Evolutionary conservation across 2,329 filamentous ascomycete species (phyloP).

Genomic region (Claviceps sp.): DNA sequence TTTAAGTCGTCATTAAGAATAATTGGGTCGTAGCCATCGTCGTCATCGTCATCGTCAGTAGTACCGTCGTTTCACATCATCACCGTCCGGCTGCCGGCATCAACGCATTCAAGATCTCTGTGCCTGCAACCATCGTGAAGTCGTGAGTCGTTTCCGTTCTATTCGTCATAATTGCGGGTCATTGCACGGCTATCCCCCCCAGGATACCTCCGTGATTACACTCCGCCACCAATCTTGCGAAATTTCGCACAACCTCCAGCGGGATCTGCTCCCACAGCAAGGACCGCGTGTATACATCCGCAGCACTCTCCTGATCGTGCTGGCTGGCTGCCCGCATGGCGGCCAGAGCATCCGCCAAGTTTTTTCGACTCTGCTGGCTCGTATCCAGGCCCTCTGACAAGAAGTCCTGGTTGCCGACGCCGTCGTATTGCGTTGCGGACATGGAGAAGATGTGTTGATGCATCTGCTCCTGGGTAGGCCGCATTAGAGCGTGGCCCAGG

Average conservation of each 20-base stretch:
- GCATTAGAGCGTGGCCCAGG: conserved; percentile 54
- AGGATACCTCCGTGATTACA: conserved; percentile 41
- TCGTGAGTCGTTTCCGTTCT: too few relatives aligned
- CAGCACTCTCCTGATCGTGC: conserved; percentile 56
- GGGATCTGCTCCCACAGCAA: conserved; percentile 92
- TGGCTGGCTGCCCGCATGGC: conserved; percentile 62
- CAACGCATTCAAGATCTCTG: too few relatives aligned
- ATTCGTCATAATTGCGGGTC: conserved; percentile 25
- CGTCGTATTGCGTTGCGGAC: conserved; percentile 78
- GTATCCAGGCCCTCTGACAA: conserved; percentile 40
- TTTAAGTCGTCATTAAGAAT: conserved; percentile 15
- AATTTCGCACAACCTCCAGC: conserved; percentile 79
- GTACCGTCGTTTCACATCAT: conserved; percentile 19
- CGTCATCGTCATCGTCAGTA: conserved; percentile 23
- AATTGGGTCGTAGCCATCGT: conserved; percentile 13
- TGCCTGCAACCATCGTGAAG: too few relatives aligned
- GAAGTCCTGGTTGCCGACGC: conserved; percentile 55
- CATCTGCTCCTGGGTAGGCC: conserved; percentile 71
- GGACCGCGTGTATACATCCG: conserved; percentile 85
- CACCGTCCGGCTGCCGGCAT: too few relatives aligned
- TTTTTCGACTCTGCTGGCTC: conserved; percentile 50
- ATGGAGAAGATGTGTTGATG: conserved; percentile 81
- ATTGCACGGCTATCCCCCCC: conserved; percentile 30
- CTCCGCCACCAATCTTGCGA: conserved; percentile 80
- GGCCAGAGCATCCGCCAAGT: conserved; percentile 67